A percentile compares a stretch with the other conserved stretches of the same genome.
These are phyloP conservation scores for Cucurbita argyrosperma DNA, from an alignment of 306 rosid species.

Conservation along the genomic window DNA sequence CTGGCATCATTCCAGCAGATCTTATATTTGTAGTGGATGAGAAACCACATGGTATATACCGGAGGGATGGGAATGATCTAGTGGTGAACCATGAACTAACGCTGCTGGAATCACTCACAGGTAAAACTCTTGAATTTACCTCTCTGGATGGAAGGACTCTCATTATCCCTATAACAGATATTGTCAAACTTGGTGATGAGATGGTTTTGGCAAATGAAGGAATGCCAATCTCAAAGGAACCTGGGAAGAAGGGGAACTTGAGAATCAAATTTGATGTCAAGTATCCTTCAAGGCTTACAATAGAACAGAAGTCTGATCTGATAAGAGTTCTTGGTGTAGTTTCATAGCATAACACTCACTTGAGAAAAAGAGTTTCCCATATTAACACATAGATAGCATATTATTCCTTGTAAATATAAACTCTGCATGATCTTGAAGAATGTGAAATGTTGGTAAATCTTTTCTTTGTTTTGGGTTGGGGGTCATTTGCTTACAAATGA, in stretches of 20 bases:
- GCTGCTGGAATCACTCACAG: constrained; percentile 79
- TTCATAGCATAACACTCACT: constrained; percentile 21
- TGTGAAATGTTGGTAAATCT: neutral
- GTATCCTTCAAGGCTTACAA: constrained; percentile 64
- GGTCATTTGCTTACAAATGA: neutral
- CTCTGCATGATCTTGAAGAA: neutral
- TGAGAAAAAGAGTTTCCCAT: constrained; percentile 11
- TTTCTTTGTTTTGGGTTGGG: neutral
- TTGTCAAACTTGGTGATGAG: constrained; percentile 65
- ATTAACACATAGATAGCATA: constrained; percentile 15
- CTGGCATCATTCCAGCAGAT: constrained; percentile 75
- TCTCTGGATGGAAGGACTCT: constrained; percentile 73
- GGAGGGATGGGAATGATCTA: constrained; percentile 80
- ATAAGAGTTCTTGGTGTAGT: constrained; percentile 65
- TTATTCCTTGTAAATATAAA: constrained; percentile 10
- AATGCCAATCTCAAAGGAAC: constrained; percentile 86
- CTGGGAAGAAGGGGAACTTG: constrained; percentile 76
- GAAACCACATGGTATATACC: constrained; percentile 69
- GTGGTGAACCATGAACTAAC: constrained; percentile 67
- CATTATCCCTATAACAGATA: constrained; percentile 37
- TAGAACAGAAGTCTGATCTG: constrained; percentile 73
- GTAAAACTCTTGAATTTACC: constrained; percentile 51
- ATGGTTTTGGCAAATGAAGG: constrained; percentile 61
- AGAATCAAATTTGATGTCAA: constrained; percentile 64
- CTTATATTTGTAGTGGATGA: constrained; percentile 73